Evolutionary conservation across 768 basidiomycete species (phyloP), one percentile per base, ranked within the genome.

Genomic region (Erythrobasidium yunnanense): DNA sequence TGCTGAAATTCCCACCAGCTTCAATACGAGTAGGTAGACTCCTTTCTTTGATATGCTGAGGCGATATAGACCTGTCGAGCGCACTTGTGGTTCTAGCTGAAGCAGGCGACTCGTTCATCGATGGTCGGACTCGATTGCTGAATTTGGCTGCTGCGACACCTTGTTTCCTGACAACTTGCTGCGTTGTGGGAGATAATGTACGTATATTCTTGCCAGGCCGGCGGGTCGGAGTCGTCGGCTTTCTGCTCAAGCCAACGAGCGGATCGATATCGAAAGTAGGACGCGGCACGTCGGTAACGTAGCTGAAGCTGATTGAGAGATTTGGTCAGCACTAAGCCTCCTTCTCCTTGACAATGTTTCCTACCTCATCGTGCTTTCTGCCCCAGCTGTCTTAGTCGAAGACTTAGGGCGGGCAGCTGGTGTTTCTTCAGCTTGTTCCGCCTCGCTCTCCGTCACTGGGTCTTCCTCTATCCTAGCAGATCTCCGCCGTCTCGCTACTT

Each of bases 311-410:
- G 55, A 4, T 1, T 18, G 3, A 3, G 2, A 25, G 11, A 20
- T n/a, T n/a, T n/a, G n/a, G n/a, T n/a, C n/a, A n/a, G n/a, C n/a
- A n/a, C n/a, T n/a, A n/a, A n/a, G n/a, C n/a, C n/a, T n/a, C n/a
- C n/a, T 42, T 42, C 38, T 42, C 11, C 38, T 65, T n/a, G 1
- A 45, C 18, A 30, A 29, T 4, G 20, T 2, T 29, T 20, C 0
- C 27, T 27, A 72, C 71, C 71, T 72, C 73, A 72, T 73, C 6
- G 69, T 11, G 20, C 67, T 68, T 20, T 34, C 33, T 3, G 11
- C 58, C 22, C 62, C 51, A 33, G 25, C 54, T 7, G 32, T 8
- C 4, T 51, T 11, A 55, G n/a, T n/a, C n/a, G n/a, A n/a, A n/a
- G n/a, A n/a, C n/a, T n/a, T n/a, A n/a, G n/a, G n/a, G n/a, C n/a